These are phyloP conservation scores for Lojkania enalia DNA, from an alignment of 2,329 filamentous ascomycete genomes.

Conservation along the genomic window DNA sequence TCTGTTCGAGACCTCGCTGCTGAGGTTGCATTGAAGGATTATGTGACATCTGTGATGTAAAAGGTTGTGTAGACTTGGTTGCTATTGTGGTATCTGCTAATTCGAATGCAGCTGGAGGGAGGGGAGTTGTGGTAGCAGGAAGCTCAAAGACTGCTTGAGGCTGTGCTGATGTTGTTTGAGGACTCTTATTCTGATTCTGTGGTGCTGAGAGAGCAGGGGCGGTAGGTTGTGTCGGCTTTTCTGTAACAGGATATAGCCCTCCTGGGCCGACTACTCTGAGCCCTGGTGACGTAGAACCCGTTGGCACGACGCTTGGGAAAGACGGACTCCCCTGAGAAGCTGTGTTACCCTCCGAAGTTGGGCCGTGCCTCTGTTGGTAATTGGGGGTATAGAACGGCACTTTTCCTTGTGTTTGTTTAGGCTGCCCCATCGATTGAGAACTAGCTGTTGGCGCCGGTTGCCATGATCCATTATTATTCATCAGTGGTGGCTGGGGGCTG, in stretches of 20 bases:
- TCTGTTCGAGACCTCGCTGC: no score
- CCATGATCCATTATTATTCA: not conserved
- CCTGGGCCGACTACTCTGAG: slow-evolving; percentile 12
- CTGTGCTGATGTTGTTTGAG: not conserved
- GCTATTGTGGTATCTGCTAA: not conserved
- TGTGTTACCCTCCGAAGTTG: not conserved
- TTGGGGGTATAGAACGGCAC: not conserved
- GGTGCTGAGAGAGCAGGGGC: slow-evolving; percentile 2
- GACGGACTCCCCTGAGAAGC: not conserved
- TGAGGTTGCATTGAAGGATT: no score
- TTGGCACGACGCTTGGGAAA: no score
- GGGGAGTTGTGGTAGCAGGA: not conserved
- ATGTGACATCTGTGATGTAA: no score
- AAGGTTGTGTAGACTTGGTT: no score
- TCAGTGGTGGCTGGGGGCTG: not conserved
- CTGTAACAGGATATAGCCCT: slow-evolving; percentile 11
- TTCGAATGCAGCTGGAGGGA: not conserved
- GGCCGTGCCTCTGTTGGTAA: not conserved
- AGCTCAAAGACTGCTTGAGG: not conserved
- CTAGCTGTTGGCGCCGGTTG: not conserved
- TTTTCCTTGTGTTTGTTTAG: not conserved
- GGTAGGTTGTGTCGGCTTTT: slow-evolving; percentile 1
- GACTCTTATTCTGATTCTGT: no score
- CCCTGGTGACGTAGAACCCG: no score
- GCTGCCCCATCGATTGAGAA: not conserved